Evolutionary conservation across 2,329 filamentous ascomycete genomes (phyloP), one percentile per base, ranked within the genome.

Genomic region (Xylaria hypoxylon): DNA sequence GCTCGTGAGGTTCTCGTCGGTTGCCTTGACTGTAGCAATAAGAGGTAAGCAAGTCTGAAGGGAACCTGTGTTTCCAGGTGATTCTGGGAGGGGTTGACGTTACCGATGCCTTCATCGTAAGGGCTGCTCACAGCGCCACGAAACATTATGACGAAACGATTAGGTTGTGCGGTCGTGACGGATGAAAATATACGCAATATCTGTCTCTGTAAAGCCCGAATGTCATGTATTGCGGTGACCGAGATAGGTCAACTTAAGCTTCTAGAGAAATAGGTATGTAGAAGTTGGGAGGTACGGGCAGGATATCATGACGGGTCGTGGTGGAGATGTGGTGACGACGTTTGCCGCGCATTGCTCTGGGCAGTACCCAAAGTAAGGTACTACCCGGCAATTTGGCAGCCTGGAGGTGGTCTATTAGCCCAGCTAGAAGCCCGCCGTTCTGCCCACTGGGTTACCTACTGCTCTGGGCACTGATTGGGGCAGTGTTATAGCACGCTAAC

Each of bases 1-100:
- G 33, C 90, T 92, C 24, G 94, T 98, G 74, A 98, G 87, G 81
- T 97, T 99, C 86, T 99, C 96, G 81, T 99, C 96, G 63, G 96
- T 99, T 77, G 96, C 94, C 83, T 88, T 89, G 80, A 83, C 87
- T 89, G 69, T 62, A 68, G 62, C 35, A 59, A 61, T 40, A 26
- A 13, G 3, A 42, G 48, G 48, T 62, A 24, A 67, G 63, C 26
- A 35, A 40, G 33, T 65, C 31, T 66, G 71, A 75, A 33, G 33
- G 42, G 19, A 42, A 10, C 7, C 22, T 6, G 42, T 10, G 50
- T 48, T 28, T 57, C 61, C 64, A 50, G 59, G 60, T 17, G 11
- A n/a, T 38, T 48, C 11, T 8, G 13, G 59, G 50, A 55, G 22
- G 35, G 65, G 52, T 66, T 66, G 55, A 45, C 65, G 64, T 68